These are phyloP conservation scores for Aspergillus proliferans DNA, from an alignment of 2,329 filamentous ascomycete genomes.

Conservation along the genomic window DNA sequence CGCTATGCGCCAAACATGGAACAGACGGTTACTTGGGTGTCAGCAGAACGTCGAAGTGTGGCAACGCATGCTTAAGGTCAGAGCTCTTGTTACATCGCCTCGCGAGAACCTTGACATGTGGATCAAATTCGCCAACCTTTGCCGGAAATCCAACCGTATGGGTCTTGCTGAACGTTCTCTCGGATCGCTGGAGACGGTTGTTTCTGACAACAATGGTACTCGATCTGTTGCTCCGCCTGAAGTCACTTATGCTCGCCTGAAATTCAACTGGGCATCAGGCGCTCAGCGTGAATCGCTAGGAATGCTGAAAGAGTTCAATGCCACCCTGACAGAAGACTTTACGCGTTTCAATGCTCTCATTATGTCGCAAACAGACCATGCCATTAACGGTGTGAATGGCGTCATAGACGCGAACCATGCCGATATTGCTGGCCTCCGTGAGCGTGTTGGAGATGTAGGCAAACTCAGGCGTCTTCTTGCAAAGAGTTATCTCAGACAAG, in stretches of 20 bases:
- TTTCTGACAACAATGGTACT: slow-evolving; percentile 42
- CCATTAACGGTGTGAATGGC: slow-evolving; percentile 46
- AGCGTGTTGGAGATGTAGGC: slow-evolving; percentile 43
- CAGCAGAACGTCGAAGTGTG: slow-evolving; percentile 97
- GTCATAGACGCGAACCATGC: slow-evolving; percentile 35
- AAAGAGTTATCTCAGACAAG: slow-evolving; percentile 92
- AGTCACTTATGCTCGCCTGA: slow-evolving; percentile 92
- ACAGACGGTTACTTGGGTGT: slow-evolving; percentile 86
- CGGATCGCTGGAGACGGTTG: slow-evolving; percentile 75
- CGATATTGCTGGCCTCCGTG: slow-evolving; percentile 33
- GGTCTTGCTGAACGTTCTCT: slow-evolving; percentile 93
- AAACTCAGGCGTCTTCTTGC: slow-evolving; percentile 69
- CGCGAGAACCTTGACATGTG: slow-evolving; percentile 97
- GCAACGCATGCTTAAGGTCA: slow-evolving; percentile 94
- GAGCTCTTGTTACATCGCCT: slow-evolving; percentile 84
- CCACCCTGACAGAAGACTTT: slow-evolving; percentile 55
- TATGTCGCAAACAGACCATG: slow-evolving; percentile 30
- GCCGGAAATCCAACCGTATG: slow-evolving; percentile 90
- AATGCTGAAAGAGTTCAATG: slow-evolving; percentile 57
- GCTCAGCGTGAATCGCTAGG: slow-evolving; percentile 57
- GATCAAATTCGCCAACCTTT: slow-evolving; percentile 98
- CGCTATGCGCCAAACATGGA: slow-evolving; percentile 91
- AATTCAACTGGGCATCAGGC: slow-evolving; percentile 89
- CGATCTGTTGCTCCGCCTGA: slow-evolving; percentile 54
- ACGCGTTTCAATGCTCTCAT: slow-evolving; percentile 39